Base-by-base conservation (phyloP, 2,329 filamentous ascomycete species). In the Paramyrothecium sp. region DNA sequence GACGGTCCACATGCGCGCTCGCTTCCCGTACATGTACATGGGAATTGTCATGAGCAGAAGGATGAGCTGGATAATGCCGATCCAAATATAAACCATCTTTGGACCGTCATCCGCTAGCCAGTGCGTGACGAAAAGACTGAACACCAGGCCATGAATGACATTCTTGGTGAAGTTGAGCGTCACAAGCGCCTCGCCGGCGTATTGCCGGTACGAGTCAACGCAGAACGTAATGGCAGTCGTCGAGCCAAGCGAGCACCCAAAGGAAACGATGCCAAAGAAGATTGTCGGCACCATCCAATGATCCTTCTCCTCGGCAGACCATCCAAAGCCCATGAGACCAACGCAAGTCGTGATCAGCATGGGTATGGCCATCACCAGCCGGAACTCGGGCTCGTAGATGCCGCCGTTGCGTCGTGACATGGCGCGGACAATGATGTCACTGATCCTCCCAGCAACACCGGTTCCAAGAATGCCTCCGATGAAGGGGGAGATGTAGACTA, bases 101-200 rank as follows among this genome's bases (percentile, higher is more conserved):
- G 89, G 81, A 0, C 94, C 93, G 57, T 92, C 88, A 2, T 74
- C 71, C 33, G 89, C 83, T 21, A 98, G 78, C 94, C 94, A 98
- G 55, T 84, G 79, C 3, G 91, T 91, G 64, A 97, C 90, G 71
- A 98, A 97, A 53, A 97, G 78, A 58, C 90, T 86, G 69, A 97
- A 98, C 0, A 97, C 82, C 54, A 98, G 79, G 0, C 94, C 94
- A 66, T 98, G 94, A 23, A 97, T 84, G 56, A 97, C 83, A 69
- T 97, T 98, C 80, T 98, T 98, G 75, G 86, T 88, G 69, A 97
- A 95, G 69, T 97, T 98, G 63, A 98, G 79, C 20, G 94, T 97
- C 16, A 98, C 95, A 34, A 98, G 81, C 3, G 94, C 93, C 74
- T 98, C 94, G 20, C 92, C 93, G 0, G 94, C 94, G 72, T 97